These are phyloP conservation scores for Albugo candida DNA, from an alignment of 352 stramenopile species.

Conservation along the genomic window DNA sequence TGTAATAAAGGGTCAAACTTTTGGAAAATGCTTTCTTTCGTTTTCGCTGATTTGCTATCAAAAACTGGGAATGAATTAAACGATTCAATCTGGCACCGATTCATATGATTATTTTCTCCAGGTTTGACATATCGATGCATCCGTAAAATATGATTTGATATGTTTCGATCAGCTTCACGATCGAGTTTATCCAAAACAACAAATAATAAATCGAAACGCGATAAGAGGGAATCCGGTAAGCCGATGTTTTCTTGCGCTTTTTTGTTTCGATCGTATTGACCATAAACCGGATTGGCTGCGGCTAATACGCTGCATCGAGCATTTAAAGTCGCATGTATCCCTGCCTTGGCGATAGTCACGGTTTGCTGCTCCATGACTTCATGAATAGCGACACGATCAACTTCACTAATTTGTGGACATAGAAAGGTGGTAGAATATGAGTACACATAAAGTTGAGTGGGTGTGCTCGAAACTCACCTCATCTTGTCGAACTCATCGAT, in stretches of 20 bases:
- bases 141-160: slow-evolving; percentile 95
- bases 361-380: slow-evolving; percentile 99
- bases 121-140: slow-evolving; percentile 88
- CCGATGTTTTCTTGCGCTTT: slow-evolving; percentile 98
- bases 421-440: slow-evolving; percentile 4
- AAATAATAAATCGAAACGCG: slow-evolving; percentile 99
- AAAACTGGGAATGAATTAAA: too few relatives aligned
- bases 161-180: slow-evolving; percentile 83
- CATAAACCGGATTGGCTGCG: slow-evolving; percentile 98
- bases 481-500: slow-evolving; percentile 99
- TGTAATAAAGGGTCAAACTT: slow-evolving; percentile 82
- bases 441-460: background rate
- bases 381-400: slow-evolving; percentile 98
- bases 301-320: slow-evolving; percentile 96
- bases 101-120: slow-evolving; percentile 72
- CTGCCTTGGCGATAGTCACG: slow-evolving; percentile 99
- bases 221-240: slow-evolving; percentile 97
- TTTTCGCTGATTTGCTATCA: slow-evolving; percentile 10
- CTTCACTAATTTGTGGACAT: slow-evolving; percentile 37
- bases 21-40: slow-evolving; percentile 62
- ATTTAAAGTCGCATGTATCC: slow-evolving; percentile 98
- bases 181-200: slow-evolving; percentile 98
- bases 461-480: slow-evolving; percentile 26
- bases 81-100: too few relatives aligned
- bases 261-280: slow-evolving; percentile 97